Evolutionary conservation across 805 yeast species (phyloP).

Genomic region (Komagataella ulmi): DNA sequence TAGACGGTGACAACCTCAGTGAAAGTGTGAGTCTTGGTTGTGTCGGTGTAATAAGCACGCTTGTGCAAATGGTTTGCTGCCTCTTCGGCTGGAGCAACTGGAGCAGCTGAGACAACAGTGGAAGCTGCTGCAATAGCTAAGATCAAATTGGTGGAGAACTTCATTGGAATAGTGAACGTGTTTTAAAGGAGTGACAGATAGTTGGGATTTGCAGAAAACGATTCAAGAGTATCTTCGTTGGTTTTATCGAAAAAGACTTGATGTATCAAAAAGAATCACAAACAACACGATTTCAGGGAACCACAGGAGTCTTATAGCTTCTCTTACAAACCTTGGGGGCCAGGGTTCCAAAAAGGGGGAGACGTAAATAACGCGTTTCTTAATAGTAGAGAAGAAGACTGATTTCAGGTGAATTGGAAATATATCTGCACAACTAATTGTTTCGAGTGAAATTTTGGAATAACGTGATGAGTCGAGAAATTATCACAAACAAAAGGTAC

Average conservation of each 20-base stretch:
- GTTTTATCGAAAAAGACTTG: not conserved
- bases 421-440: not conserved
- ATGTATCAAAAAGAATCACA: not conserved
- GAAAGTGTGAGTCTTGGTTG: not conserved
- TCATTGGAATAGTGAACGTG: not conserved
- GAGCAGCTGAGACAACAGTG: not conserved
- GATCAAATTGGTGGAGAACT: not conserved
- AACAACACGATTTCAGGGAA: not conserved
- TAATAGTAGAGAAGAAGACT: not conserved
- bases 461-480: not conserved
- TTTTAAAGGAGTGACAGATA: not conserved
- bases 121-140: not conserved
- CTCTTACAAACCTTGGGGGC: not conserved
- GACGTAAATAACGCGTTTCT: not conserved
- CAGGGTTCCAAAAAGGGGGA: not conserved
- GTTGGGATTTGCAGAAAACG: not conserved
- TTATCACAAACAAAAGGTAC: not conserved
- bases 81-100: conserved; percentile 1
- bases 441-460: not conserved
- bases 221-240: not conserved
- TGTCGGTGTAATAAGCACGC: not conserved
- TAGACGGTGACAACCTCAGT: not conserved
- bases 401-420: not conserved
- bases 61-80: not conserved
- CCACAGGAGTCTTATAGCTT: not conserved